Evolutionary conservation across 1,284 basidiomycete species (phyloP), one percentile per base, ranked within the genome.

Genomic region (Ceratobasidium sp.): DNA sequence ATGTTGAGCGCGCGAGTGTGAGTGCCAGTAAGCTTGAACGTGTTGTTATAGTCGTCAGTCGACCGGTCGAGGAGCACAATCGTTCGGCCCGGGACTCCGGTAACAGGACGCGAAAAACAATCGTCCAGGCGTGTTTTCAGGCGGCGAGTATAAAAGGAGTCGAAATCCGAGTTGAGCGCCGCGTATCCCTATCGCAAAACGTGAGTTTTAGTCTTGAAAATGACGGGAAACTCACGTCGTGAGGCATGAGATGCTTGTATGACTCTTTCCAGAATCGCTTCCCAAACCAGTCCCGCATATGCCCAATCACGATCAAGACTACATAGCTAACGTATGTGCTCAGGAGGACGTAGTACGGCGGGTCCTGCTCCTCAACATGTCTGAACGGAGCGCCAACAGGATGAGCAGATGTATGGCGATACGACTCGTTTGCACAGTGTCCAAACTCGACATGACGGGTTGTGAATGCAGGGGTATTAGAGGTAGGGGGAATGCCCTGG

Each of bases 141-240:
- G 7, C 96, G 90, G 70, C 96, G 92, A 69, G 95, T 98, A 83
- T 98, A 99, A 83, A 99, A 99, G 32, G 96, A 98, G 80, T 99
- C 97, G 75, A 98, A 99, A 79, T 99, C 96, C 35, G 95, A 97
- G 80, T 96, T 97, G 72, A 99, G 85, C 13, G 97, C 92, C 1
- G 96, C 97, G 77, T 98, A 97, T 71, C 95, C 95, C 92, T 95
- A 77, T 7, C 12, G 27, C 8, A 20, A 32, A 38, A 15, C 20
- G 31, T 56, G 22, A 64, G 34, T 27, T 45, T 20, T 20, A 50
- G 56, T 40, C 10, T 6, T 45, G 69, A 38, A 50, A 34, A 69
- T 52, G 17, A 70, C 55, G 27, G 17, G 40, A 52, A 64, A 84
- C 92, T 80, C 77, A 94, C 93, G 75, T 93, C 83, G 74, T 85